Conservation (phyloP, 495 filamentous ascomycete genomes). For the Astrocystis sublimbata region DNA sequence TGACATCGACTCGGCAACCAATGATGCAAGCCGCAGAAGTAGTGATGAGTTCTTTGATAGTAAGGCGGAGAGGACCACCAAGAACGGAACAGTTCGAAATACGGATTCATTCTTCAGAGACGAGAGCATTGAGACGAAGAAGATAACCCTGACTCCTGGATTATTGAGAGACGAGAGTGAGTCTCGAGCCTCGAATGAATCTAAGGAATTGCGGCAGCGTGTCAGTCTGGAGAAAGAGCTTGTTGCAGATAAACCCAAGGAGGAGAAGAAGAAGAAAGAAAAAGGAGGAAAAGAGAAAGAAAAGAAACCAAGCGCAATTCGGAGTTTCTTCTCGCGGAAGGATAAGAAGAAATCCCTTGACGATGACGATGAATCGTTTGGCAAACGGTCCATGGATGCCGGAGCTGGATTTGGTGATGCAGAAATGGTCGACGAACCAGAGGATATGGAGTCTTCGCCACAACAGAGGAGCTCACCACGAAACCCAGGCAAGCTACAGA, state of each 20-base stretch:
- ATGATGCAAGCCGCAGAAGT: slow-evolving; percentile 43
- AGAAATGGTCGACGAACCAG: slow-evolving; percentile 48
- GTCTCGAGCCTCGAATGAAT: slow-evolving; percentile 59
- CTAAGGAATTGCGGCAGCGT: slow-evolving; percentile 59
- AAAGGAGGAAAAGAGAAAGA: slow-evolving; percentile 83
- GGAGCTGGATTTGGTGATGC: slow-evolving; percentile 40
- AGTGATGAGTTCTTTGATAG: slow-evolving; percentile 71
- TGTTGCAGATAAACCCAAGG: slow-evolving; percentile 52
- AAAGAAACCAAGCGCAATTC: slow-evolving; percentile 88
- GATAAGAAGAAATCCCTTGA: slow-evolving; percentile 76
- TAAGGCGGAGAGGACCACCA: slow-evolving; percentile 61
- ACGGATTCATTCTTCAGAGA: slow-evolving; percentile 98
- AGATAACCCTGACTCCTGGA: slow-evolving; percentile 95
- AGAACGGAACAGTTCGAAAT: slow-evolving; percentile 82
- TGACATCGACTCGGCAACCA: slow-evolving; percentile 13
- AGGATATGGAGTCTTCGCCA: slow-evolving; percentile 30
- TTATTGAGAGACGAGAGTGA: slow-evolving; percentile 82
- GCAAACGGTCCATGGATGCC: slow-evolving; percentile 60
- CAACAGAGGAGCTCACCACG: slow-evolving; percentile 51
- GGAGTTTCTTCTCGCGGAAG: slow-evolving; percentile 92
- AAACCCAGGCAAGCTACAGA: slow-evolving; percentile 73
- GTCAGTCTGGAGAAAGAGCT: slow-evolving; percentile 56
- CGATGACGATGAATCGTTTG: slow-evolving; percentile 68
- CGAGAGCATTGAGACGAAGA: slow-evolving; percentile 90
- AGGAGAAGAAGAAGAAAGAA: slow-evolving; percentile 52